Evolutionary conservation across 768 basidiomycete species (phyloP).

Genomic region (Butyriboletus loyo): DNA sequence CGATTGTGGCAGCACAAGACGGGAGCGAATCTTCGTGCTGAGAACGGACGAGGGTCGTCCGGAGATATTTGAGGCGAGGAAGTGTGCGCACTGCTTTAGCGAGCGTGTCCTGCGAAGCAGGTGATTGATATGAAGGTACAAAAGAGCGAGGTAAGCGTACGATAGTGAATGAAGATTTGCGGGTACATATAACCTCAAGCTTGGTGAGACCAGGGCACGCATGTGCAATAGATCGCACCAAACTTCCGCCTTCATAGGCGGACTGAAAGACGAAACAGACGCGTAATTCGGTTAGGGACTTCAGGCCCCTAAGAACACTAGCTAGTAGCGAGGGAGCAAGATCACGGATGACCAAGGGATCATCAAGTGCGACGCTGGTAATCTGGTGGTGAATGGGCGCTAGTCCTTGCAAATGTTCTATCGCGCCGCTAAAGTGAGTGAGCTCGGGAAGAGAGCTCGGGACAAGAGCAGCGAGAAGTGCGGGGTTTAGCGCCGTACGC

Average conservation of each 20-base stretch:
- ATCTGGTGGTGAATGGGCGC: conserved; percentile 46
- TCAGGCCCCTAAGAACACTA: conserved; percentile 54
- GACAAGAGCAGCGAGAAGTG: conserved; percentile 49
- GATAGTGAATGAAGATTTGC: conserved; percentile 70
- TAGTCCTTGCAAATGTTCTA: conserved; percentile 64
- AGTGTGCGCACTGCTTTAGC: conserved; percentile 61
- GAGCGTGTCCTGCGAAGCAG: conserved; percentile 37
- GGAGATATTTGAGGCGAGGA: conserved; percentile 58
- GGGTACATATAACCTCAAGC: conserved; percentile 63
- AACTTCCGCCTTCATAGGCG: conserved; percentile 69
- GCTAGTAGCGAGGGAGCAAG: conserved; percentile 61
- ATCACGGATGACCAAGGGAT: conserved; percentile 66
- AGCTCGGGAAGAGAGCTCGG: conserved; percentile 46
- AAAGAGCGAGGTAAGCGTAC: conserved; percentile 35
- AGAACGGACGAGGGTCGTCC: conserved; percentile 63
- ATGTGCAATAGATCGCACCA: conserved; percentile 62
- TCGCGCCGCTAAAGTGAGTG: conserved; percentile 62
- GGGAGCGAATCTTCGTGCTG: conserved; percentile 61
- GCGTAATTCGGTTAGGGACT: conserved; percentile 53
- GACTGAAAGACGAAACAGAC: conserved; percentile 69
- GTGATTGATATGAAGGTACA: not conserved
- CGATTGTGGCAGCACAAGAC: conserved; percentile 58
- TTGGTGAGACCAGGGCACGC: conserved; percentile 64
- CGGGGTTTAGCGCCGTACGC: conserved; percentile 49
- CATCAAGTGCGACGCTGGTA: conserved; percentile 57